Percentiles rank a stretch among this genome's conserved stretches.
Evolutionary conservation across 768 basidiomycete species (phyloP).

Genomic region (Sarcodon sp.): DNA sequence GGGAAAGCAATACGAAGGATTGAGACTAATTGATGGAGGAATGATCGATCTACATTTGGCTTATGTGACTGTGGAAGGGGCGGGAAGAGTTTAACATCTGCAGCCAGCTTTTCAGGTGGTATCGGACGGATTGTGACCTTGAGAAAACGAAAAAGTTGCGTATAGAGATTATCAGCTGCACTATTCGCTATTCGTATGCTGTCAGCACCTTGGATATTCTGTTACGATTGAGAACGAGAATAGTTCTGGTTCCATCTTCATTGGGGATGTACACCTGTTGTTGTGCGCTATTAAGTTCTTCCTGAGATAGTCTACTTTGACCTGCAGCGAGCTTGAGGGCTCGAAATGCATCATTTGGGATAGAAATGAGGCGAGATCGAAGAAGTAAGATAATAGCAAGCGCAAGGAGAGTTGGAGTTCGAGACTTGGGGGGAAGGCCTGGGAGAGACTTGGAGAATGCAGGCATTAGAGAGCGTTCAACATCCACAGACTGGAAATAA

Average conservation of each 20-base stretch:
- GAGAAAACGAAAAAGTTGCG: background rate
- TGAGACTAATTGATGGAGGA: slow-evolving; percentile 60
- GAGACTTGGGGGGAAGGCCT: too few relatives aligned
- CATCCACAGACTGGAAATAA: too few relatives aligned
- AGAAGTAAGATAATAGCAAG: slow-evolving; percentile 29
- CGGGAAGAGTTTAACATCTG: slow-evolving; percentile 51
- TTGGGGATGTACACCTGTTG: slow-evolving; percentile 54
- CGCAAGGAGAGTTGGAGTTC: too few relatives aligned
- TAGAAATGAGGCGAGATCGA: slow-evolving; percentile 27
- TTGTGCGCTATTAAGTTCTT: slow-evolving; percentile 33
- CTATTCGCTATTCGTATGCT: background rate
- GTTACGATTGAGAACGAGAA: slow-evolving; percentile 58
- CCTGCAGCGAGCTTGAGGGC: slow-evolving; percentile 14
- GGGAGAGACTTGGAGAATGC: too few relatives aligned
- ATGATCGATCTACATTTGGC: slow-evolving; percentile 56
- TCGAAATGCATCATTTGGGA: slow-evolving; percentile 19
- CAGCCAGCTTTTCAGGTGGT: slow-evolving; percentile 30
- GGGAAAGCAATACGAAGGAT: slow-evolving; percentile 68
- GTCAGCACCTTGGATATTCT: slow-evolving; percentile 45
- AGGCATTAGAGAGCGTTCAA: too few relatives aligned
- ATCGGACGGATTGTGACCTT: slow-evolving; percentile 37
- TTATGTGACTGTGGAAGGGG: slow-evolving; percentile 34
- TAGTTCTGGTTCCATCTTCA: slow-evolving; percentile 41
- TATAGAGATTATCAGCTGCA: background rate
- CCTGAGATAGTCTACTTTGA: slow-evolving; percentile 8